A percentile compares a stretch with the other conserved stretches of the same genome.
These are phyloP conservation scores for Medakamo hakoo DNA, from an alignment of 139 green algal genomes.

Conservation along the genomic window DNA sequence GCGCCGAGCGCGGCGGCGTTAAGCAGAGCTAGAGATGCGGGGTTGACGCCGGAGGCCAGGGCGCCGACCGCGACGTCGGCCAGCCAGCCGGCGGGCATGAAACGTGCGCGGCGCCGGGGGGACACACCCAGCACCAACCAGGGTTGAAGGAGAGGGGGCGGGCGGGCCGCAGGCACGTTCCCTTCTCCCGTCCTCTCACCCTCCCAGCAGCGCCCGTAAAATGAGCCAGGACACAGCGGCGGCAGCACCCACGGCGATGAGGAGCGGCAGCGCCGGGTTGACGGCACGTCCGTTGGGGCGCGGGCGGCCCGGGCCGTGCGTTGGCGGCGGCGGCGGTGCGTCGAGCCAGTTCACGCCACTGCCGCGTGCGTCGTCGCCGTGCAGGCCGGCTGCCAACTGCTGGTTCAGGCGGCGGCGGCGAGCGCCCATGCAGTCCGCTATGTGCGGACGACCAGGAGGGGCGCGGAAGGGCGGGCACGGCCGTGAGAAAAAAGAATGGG, in stretches of 20 bases:
- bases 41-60: constrained; percentile 29
- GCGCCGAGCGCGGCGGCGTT: constrained; percentile 26
- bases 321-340: not conserved
- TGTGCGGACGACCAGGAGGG: no score
- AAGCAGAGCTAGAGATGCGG: constrained; percentile 26
- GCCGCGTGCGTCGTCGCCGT: not conserved
- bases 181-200: no score
- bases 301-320: no score
- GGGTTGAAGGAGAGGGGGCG: no score
- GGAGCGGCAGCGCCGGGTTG: no score
- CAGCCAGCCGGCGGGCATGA: no score
- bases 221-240: not conserved
- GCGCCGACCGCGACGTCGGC: constrained; percentile 26
- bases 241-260: not conserved
- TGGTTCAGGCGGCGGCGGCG: constrained; percentile 5
- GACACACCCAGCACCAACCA: no score
- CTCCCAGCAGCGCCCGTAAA: not conserved
- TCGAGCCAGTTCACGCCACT: not conserved
- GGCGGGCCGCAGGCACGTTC: no score
- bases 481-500: no score
- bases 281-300: not conserved
- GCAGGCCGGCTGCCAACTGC: not conserved
- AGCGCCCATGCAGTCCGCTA: constrained; percentile 7
- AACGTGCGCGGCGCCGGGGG: no score
- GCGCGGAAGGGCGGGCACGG: no score